These are phyloP conservation scores for Fusarium sambucinum DNA, from an alignment of 2,329 filamentous ascomycete genomes.

Conservation along the genomic window DNA sequence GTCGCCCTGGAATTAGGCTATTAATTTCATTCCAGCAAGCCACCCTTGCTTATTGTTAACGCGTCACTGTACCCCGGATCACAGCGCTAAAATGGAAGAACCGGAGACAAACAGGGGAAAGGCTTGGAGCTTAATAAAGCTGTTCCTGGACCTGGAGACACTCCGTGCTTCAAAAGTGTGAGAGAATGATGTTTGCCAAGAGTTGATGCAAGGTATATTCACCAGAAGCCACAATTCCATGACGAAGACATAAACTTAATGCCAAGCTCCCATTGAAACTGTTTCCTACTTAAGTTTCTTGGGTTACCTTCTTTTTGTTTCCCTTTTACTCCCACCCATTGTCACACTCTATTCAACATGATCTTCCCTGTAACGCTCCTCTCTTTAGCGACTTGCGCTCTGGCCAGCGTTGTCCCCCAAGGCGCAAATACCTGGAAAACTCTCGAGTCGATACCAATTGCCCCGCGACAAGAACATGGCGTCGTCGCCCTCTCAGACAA, in stretches of 20 bases:
- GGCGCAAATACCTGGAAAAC: constrained; percentile 38
- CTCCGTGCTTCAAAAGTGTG: constrained; percentile 29
- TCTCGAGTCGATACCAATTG: constrained; percentile 41
- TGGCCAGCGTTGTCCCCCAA: constrained; percentile 19
- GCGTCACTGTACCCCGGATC: constrained; percentile 3
- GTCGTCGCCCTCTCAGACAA: constrained; percentile 42
- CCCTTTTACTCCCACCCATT: no score
- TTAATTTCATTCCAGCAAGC: constrained; percentile 26
- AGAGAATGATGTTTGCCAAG: constrained; percentile 29
- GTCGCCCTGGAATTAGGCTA: not conserved
- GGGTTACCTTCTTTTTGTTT: constrained; percentile 1
- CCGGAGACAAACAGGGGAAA: no score
- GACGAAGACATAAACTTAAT: constrained; percentile 7
- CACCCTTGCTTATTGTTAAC: constrained; percentile 8
- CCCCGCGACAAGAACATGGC: constrained; percentile 48
- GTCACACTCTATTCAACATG: constrained; percentile 3
- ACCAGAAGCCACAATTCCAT: constrained; percentile 25
- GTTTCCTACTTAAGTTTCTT: constrained; percentile 22
- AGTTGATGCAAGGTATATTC: not conserved
- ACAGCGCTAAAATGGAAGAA: not conserved
- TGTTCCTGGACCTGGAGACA: constrained; percentile 12
- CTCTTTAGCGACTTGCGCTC: constrained; percentile 5
- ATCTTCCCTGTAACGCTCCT: constrained; percentile 4
- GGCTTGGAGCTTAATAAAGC: not conserved
- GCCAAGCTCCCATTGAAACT: constrained; percentile 1